These are phyloP conservation scores for Saprolegnia diclina DNA, from an alignment of 352 stramenopile genomes.

Conservation along the genomic window DNA sequence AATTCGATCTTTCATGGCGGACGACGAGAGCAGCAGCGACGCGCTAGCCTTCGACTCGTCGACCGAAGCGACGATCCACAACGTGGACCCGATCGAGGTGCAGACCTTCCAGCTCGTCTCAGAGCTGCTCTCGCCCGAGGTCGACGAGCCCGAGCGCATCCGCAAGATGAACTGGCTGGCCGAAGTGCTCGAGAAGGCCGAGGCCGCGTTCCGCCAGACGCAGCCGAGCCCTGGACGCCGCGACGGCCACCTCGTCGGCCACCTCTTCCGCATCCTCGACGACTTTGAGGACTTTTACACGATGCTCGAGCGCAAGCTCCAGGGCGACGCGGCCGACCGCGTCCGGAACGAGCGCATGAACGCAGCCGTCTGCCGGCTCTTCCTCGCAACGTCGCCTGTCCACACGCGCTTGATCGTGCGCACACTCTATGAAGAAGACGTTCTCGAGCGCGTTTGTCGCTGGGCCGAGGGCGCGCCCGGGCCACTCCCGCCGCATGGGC, in stretches of 20 bases:
- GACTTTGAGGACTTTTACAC: constrained; percentile 79
- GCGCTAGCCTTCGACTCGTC: background rate
- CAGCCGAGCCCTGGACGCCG: constrained; percentile 59
- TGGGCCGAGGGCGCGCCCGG: constrained; percentile 51
- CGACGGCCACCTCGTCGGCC: constrained; percentile 78
- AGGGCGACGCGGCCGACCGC: constrained; percentile 46
- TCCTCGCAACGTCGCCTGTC: constrained; percentile 67
- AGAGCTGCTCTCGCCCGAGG: constrained; percentile 51
- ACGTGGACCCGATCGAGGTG: constrained; percentile 48
- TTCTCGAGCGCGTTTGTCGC: constrained; percentile 60
- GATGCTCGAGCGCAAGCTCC: constrained; percentile 64
- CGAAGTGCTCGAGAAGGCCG: constrained; percentile 68
- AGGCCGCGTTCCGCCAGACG: constrained; percentile 71
- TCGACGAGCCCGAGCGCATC: constrained; percentile 49
- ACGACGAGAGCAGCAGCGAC: background rate
- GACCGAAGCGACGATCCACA: background rate
- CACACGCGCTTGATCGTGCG: constrained; percentile 70
- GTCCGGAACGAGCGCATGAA: constrained; percentile 36
- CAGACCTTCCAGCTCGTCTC: constrained; percentile 58
- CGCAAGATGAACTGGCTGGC: constrained; percentile 76
- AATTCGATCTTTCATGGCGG: too few relatives aligned
- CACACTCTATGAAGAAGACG: constrained; percentile 73
- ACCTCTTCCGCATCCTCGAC: constrained; percentile 68
- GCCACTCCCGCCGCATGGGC: background rate
- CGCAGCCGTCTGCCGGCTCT: constrained; percentile 57